Conservation (phyloP, 805 yeast genomes). For the Candida germanica region DNA sequence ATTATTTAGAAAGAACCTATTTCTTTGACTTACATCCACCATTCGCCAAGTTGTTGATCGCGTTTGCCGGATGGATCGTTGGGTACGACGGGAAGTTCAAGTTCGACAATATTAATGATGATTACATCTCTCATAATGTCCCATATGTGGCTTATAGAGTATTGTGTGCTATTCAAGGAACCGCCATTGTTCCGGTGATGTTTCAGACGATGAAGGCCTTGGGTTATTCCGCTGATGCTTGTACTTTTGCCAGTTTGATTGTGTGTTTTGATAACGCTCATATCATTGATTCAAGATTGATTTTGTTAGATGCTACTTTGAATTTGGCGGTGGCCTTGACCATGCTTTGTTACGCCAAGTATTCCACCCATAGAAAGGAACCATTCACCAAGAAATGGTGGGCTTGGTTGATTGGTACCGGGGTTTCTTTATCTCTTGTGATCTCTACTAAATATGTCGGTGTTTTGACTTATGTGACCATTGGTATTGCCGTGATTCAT, state of each 20-base stretch:
- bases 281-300: slow-evolving; percentile 84
- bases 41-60: slow-evolving; percentile 89
- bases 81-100: slow-evolving; percentile 93
- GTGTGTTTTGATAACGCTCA: slow-evolving; percentile 90
- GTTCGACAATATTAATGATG: slow-evolving; percentile 85
- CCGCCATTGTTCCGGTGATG: slow-evolving; percentile 77
- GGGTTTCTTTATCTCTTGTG: slow-evolving; percentile 82
- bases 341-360: slow-evolving; percentile 73
- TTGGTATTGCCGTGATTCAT: slow-evolving; percentile 80
- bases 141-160: slow-evolving; percentile 85
- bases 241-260: slow-evolving; percentile 70
- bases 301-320: slow-evolving; percentile 87
- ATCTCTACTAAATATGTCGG: slow-evolving; percentile 97
- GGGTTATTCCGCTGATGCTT: slow-evolving; percentile 73
- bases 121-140: slow-evolving; percentile 71
- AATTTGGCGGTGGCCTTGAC: slow-evolving; percentile 80
- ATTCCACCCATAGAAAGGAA: slow-evolving; percentile 58
- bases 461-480: slow-evolving; percentile 80
- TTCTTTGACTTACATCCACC: slow-evolving; percentile 99
- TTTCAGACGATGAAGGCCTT: slow-evolving; percentile 84
- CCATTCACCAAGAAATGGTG: slow-evolving; percentile 81
- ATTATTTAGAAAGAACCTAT: slow-evolving; percentile 84
- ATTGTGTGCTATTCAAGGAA: slow-evolving; percentile 76
- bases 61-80: slow-evolving; percentile 80
- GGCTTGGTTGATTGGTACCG: slow-evolving; percentile 81